phyloP scores from a whole-genome alignment of 164 flowering plant species.

The Taxillus chinensis region DNA sequence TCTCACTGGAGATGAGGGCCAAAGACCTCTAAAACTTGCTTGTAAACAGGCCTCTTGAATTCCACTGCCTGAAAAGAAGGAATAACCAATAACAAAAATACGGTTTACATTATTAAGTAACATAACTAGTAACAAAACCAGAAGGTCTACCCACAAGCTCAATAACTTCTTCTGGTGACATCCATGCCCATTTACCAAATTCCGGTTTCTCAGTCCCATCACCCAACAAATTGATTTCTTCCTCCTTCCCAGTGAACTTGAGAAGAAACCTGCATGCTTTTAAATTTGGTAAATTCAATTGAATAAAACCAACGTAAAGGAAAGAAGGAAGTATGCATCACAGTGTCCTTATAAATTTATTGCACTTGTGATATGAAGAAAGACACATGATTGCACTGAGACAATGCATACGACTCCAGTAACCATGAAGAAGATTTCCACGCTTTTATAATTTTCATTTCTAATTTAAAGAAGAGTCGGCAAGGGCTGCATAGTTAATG shows the following conservation, averaged over 20 bases:
- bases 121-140: neutral
- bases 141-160: constrained; percentile 44
- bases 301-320: neutral
- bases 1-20: constrained; percentile 38
- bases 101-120: neutral
- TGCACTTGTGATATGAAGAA: no score
- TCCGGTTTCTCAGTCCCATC: constrained; percentile 89
- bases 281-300: neutral
- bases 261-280: constrained; percentile 71
- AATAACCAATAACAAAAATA: neutral
- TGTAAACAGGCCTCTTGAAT: constrained; percentile 86
- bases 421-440: no score
- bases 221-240: constrained; percentile 86
- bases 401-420: no score
- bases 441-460: no score
- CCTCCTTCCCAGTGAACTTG: constrained; percentile 73
- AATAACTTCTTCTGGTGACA: constrained; percentile 61
- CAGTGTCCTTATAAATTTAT: no score
- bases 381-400: no score
- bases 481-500: no score
- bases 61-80: constrained; percentile 66
- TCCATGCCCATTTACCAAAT: constrained; percentile 94
- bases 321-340: no score
- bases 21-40: constrained; percentile 63
- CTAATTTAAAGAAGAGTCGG: no score